phyloP scores from a whole-genome alignment of 169 alveolate genomes.

The Eimeria zaria region DNA sequence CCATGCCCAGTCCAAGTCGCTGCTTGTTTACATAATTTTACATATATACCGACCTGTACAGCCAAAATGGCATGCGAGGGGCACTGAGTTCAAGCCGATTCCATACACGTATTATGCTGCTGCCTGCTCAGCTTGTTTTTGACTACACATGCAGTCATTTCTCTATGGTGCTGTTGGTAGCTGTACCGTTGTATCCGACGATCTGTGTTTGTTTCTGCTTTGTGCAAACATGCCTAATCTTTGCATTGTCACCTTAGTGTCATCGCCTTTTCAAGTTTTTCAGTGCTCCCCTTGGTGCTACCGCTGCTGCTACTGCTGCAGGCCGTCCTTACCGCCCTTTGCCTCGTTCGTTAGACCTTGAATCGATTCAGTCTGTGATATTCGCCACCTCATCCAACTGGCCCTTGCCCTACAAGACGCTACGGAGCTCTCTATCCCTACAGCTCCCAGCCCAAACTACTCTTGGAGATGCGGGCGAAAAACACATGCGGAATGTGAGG shows the following conservation, averaged over 20 bases:
- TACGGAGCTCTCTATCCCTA: background rate
- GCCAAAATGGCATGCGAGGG: background rate
- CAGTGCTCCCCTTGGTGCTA: background rate
- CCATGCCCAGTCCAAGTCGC: background rate
- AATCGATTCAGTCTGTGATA: constrained; percentile 74
- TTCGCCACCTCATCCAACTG: constrained; percentile 70
- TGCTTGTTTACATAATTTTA: background rate
- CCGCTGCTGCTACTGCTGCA: constrained; percentile 17
- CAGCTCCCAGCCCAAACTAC: constrained; percentile 58
- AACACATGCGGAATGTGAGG: constrained; percentile 37
- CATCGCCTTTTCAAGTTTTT: background rate
- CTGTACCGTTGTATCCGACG: background rate
- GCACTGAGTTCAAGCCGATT: background rate
- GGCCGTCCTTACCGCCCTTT: constrained; percentile 83
- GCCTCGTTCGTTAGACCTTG: constrained; percentile 65
- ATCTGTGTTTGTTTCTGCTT: background rate
- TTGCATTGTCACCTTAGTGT: background rate
- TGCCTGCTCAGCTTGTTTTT: background rate
- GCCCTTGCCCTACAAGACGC: constrained; percentile 28
- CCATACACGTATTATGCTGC: background rate
- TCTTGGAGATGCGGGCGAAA: constrained; percentile 60
- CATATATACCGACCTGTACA: background rate
- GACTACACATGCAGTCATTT: background rate
- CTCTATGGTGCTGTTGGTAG: background rate
- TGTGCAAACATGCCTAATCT: too few relatives aligned